Evolutionary conservation across 2,329 filamentous ascomycete species (phyloP).

Genomic region (Fusarium neocosmosporiellum): DNA sequence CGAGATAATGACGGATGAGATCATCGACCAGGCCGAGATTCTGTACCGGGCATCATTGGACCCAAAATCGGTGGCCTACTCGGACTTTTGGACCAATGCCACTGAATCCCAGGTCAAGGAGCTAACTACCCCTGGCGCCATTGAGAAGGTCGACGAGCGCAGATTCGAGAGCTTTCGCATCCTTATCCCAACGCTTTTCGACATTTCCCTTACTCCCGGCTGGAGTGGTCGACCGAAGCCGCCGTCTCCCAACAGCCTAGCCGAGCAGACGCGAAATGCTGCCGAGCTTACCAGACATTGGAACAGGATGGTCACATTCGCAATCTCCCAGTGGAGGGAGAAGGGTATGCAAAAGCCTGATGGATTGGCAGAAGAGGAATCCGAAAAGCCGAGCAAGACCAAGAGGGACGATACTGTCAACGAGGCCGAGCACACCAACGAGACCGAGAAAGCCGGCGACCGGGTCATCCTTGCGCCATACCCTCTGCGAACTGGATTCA

Average conservation of each 20-base stretch:
- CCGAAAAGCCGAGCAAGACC: slow-evolving; percentile 17
- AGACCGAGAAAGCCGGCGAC: slow-evolving; percentile 10
- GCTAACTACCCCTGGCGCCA: slow-evolving; percentile 39
- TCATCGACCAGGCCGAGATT: slow-evolving; percentile 60
- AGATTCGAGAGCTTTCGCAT: slow-evolving; percentile 59
- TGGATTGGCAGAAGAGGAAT: slow-evolving; percentile 34
- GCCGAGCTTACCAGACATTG: slow-evolving; percentile 61
- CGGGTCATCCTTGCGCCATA: slow-evolving; percentile 47
- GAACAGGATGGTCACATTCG: slow-evolving; percentile 58
- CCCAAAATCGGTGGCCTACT: slow-evolving; percentile 57
- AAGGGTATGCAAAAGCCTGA: slow-evolving; percentile 57
- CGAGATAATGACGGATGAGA: slow-evolving; percentile 49
- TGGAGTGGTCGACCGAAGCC: slow-evolving; percentile 60
- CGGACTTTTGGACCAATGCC: slow-evolving; percentile 53
- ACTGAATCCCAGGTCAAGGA: slow-evolving; percentile 41
- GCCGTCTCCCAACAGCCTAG: slow-evolving; percentile 57
- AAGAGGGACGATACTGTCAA: slow-evolving; percentile 20
- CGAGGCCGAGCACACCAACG: slow-evolving; percentile 15
- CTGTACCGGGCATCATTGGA: slow-evolving; percentile 59
- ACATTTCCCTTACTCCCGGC: slow-evolving; percentile 65
- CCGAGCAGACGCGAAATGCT: slow-evolving; percentile 66
- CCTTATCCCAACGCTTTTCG: slow-evolving; percentile 63
- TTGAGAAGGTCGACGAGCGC: slow-evolving; percentile 41
- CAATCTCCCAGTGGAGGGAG: slow-evolving; percentile 57
- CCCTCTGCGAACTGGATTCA: slow-evolving; percentile 55